Percentiles rank a stretch among this genome's conserved stretches.
phyloP scores from a whole-genome alignment of 2,329 filamentous ascomycete genomes.

The Akanthomyces lecanii region DNA sequence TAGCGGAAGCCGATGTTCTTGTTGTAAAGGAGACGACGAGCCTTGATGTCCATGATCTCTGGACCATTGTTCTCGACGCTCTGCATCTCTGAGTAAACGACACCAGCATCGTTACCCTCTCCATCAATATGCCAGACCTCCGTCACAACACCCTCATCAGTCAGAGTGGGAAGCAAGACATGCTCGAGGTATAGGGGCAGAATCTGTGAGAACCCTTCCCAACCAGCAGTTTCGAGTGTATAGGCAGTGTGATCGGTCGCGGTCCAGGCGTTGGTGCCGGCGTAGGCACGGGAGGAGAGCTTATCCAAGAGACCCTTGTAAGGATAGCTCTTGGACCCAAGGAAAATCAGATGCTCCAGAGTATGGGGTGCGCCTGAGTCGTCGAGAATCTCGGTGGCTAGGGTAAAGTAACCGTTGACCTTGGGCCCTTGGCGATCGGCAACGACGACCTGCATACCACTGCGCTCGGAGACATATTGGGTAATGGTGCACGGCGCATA shows the following conservation, averaged over 20 bases:
- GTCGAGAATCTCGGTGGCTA: conserved; percentile 96
- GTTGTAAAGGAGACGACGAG: conserved; percentile 78
- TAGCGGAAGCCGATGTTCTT: conserved; percentile 90
- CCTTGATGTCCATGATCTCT: conserved; percentile 83
- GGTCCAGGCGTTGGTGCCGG: conserved; percentile 94
- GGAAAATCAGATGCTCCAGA: conserved; percentile 77
- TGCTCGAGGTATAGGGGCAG: conserved; percentile 94
- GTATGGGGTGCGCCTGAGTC: conserved; percentile 91
- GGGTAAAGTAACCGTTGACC: conserved; percentile 86
- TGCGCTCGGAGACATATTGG: conserved; percentile 92
- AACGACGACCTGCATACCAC: conserved; percentile 90
- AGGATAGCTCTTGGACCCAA: conserved; percentile 88
- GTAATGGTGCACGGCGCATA: conserved; percentile 86
- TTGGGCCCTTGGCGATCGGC: conserved; percentile 94
- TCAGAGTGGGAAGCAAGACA: conserved; percentile 83
- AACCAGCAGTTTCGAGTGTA: conserved; percentile 89
- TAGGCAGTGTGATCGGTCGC: conserved; percentile 96
- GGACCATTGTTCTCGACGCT: conserved; percentile 79
- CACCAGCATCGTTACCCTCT: conserved; percentile 88
- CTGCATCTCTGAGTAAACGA: conserved; percentile 99
- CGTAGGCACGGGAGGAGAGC: conserved; percentile 88
- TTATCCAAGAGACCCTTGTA: conserved; percentile 97
- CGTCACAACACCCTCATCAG: conserved; percentile 87
- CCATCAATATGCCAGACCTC: conserved; percentile 96
- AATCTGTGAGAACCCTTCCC: conserved; percentile 94